A percentile compares a stretch with the other conserved stretches of the same genome.
Evolutionary conservation across 306 rosid species (phyloP).

Genomic region (Luffa aegyptiaca): DNA sequence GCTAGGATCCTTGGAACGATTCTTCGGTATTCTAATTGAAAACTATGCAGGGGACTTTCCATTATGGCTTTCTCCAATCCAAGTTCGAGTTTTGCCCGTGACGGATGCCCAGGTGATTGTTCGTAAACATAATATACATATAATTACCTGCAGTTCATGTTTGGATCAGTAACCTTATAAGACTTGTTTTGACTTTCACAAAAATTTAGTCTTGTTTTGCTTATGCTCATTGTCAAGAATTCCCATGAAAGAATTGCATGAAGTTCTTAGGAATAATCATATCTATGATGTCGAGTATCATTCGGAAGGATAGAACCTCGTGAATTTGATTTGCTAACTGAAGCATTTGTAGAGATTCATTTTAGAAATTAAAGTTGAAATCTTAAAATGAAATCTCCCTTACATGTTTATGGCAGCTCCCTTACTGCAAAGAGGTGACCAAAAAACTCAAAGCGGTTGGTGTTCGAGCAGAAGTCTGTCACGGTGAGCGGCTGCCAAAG

Average conservation of each 20-base stretch:
- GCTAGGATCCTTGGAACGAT: constrained; percentile 91
- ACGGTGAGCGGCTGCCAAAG: constrained; percentile 85
- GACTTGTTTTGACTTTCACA: not conserved
- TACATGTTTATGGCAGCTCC: constrained; percentile 40
- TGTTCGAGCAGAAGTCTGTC: constrained; percentile 70
- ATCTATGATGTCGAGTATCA: not conserved
- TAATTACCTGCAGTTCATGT: not conserved
- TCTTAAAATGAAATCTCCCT: not conserved
- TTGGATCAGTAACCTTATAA: not conserved
- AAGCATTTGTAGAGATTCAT: not conserved
- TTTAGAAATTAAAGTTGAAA: not conserved
- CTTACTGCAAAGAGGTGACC: constrained; percentile 58
- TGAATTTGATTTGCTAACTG: not conserved
- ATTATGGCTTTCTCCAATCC: constrained; percentile 90
- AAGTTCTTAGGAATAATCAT: not conserved
- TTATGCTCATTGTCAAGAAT: not conserved
- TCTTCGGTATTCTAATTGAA: constrained; percentile 92
- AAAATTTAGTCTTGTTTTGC: not conserved
- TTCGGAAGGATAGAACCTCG: not conserved
- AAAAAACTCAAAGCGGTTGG: constrained; percentile 51
- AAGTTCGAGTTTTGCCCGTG: constrained; percentile 86
- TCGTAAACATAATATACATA: not conserved
- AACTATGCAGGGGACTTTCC: constrained; percentile 97
- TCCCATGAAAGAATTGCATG: not conserved
- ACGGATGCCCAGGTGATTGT: constrained; percentile 72